Percentiles rank a stretch among this genome's conserved stretches.
Evolutionary conservation across 1,139 yeast genomes (phyloP).

Genomic region (Pichia sp.): DNA sequence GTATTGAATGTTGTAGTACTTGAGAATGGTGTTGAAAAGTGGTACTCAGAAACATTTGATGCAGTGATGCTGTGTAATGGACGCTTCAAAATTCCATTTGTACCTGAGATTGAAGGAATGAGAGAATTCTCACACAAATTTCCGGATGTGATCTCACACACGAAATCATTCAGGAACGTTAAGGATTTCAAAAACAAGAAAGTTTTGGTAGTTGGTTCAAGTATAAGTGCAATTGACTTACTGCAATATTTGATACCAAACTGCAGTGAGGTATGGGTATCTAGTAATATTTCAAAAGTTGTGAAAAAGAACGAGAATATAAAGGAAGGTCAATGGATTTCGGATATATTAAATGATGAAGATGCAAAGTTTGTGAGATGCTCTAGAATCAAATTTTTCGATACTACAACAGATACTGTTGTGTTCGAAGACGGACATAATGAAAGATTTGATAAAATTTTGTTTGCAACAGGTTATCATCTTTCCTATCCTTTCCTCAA

Average conservation of each 20-base stretch:
- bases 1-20: constrained; percentile 14
- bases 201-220: constrained; percentile 44
- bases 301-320: not conserved
- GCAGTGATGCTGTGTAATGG: constrained; percentile 42
- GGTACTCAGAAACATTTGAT: constrained; percentile 34
- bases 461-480: constrained; percentile 42
- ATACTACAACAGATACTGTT: constrained; percentile 15
- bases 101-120: constrained; percentile 39
- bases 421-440: constrained; percentile 32
- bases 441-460: constrained; percentile 33
- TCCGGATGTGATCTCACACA: constrained; percentile 36
- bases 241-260: constrained; percentile 42
- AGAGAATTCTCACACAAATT: constrained; percentile 31
- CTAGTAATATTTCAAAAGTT: not conserved
- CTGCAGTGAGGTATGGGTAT: not conserved
- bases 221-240: constrained; percentile 44
- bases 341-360: not conserved
- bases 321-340: constrained; percentile 1
- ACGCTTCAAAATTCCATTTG: constrained; percentile 39
- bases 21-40: constrained; percentile 24
- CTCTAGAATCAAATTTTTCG: not conserved
- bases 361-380: not conserved
- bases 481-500: constrained; percentile 33
- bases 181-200: constrained; percentile 32
- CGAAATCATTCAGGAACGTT: constrained; percentile 38